phyloP scores from a whole-genome alignment of 257 asterid species.

The Leonotis leonurus region DNA sequence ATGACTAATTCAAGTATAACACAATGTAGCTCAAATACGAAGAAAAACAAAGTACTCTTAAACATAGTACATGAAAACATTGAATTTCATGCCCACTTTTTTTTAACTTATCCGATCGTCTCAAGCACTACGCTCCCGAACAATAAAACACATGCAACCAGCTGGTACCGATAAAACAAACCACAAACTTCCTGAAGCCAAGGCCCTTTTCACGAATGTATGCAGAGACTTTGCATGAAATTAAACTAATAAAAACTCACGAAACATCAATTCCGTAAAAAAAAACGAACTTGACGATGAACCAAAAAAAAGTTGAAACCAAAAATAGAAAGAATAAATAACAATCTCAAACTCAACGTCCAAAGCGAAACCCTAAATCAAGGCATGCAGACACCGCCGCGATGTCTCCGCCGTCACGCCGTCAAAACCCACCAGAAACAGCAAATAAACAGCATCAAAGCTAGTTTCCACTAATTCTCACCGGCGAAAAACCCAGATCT shows the following conservation, averaged over 20 bases:
- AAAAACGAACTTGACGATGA: background rate
- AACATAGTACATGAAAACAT: background rate
- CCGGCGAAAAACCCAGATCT: constrained; percentile 13
- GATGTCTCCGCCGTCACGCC: background rate
- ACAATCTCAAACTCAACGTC: background rate
- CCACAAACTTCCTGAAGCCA: background rate
- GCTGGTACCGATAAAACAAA: background rate
- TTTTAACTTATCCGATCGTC: background rate
- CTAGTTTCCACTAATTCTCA: background rate
- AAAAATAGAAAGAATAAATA: background rate
- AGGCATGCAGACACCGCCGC: constrained; percentile 14
- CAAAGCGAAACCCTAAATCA: background rate
- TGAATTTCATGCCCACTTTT: background rate
- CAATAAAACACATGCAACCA: constrained; percentile 7
- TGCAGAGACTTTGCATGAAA: background rate
- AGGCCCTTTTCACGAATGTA: background rate
- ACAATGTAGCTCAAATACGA: background rate
- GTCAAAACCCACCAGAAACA: background rate
- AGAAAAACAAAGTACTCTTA: background rate
- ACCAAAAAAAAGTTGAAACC: background rate
- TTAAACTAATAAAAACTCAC: background rate
- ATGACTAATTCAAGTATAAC: background rate
- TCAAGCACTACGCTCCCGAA: background rate
- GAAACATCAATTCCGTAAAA: background rate
- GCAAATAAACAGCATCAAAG: background rate